Evolutionary conservation across 306 rosid species (phyloP), one percentile per base, ranked within the genome.

Genomic region (Pachyrhizus erosus): DNA sequence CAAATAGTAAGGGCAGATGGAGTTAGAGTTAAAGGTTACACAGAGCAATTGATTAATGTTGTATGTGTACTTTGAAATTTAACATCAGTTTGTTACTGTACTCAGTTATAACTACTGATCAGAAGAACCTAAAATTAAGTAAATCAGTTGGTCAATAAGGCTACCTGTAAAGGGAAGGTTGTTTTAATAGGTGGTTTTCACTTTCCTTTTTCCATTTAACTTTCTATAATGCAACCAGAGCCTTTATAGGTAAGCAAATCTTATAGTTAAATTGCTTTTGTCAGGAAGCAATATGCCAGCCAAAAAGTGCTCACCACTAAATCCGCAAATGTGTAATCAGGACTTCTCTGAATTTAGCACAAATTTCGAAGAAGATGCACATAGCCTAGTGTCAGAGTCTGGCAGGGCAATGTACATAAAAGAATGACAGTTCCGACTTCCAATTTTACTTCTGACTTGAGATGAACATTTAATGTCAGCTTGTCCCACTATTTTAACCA

Each of bases 81-180:
- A 27, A 74, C 46, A 80, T 45, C 58, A 20, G 27, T 24, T 26
- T 54, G 51, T 45, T 45, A 18, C 24, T 14, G 34, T 6, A 43
- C 55, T 66, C 61, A 67, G 21, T 71, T 60, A 77, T 6, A 33
- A 46, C 66, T 70, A 34, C 73, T 3, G 46, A 65, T 27, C 49
- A 65, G 37, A 45, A 76, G 29, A 83, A 65, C 60, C 48, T 48
- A 80, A 34, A 65, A 66, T 61, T 81, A 83, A 55, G 81, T 37
- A 34, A 72, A 51, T 11, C 43, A 58, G 37, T 68, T 26, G 17
- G 70, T 74, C 20, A 62, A 68, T 40, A 21, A 60, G 49, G 49
- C 70, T 29, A 82, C n/a, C n/a, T n/a, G n/a, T n/a, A 61, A 68
- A 43, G 23, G 40, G 33, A 21, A 23, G 62, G 42, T 55, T 45